Evolutionary conservation across 2,329 filamentous ascomycete genomes (phyloP), one percentile per base, ranked within the genome.

Genomic region (Paraconiothyrium brasiliense): DNA sequence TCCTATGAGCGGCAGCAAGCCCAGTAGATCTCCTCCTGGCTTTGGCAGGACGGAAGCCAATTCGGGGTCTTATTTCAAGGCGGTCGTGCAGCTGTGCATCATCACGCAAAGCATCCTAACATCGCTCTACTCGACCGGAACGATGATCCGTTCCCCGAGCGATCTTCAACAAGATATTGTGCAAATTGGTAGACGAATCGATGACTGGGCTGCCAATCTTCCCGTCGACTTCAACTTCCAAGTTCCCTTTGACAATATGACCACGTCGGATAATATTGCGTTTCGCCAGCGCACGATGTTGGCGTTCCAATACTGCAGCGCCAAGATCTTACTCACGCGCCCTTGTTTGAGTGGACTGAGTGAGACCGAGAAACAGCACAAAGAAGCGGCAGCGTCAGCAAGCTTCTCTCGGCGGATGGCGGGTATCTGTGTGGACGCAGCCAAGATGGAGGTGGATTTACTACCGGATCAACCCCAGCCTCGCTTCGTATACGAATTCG

Each of bases 271-370:
- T 16, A 47, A 55, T 6, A 10, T 13, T 0, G 70, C 65, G 22
- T 51, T 48, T 11, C 74, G 73, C 13, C 73, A 79, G 56, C 71
- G 75, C 11, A 58, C 73, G 54, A 58, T 75, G 13, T 70, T 80
- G 6, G 73, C 67, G 5, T 75, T 79, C 47, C 68, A 72, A 22
- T 77, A 74, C 57, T 79, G 73, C 59, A 76, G 75, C 55, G 72
- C 76, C n/a, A 74, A 68, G 47, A 80, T 81, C n/a, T 69, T 81
- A n/a, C 73, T 79, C 37, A 79, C 75, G 9, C 76, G 78, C 8
- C 78, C 78, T 13, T 79, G 70, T 59, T 66, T 82, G 8, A 77
- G 72, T 32, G 63, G 70, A 11, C 58, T 78, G 14, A 70, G 74
- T 22, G 57, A 66, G 24, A n/a, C 52, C 1, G 60, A 58, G 54